phyloP scores from a whole-genome alignment of 2,329 filamentous ascomycete genomes.

The Phialophora chinensis region DNA sequence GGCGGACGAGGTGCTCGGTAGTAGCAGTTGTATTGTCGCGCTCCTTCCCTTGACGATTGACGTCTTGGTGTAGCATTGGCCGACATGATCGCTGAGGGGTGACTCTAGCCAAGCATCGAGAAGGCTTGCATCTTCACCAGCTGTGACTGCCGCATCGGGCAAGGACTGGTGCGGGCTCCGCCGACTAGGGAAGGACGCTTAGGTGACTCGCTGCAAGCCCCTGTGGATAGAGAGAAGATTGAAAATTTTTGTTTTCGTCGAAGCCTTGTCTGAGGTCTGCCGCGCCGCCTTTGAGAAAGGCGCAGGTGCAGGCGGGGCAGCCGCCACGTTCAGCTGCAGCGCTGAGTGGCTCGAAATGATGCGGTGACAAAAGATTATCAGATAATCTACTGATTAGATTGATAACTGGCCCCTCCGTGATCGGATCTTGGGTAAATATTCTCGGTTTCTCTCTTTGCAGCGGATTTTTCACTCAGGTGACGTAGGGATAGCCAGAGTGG shows the following conservation, averaged over 20 bases:
- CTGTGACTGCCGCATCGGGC: not conserved
- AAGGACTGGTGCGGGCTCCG: not conserved
- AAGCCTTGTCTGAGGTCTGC: slow-evolving; percentile 21
- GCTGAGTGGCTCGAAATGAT: slow-evolving; percentile 13
- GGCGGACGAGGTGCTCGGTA: not conserved
- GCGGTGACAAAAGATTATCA: slow-evolving; percentile 28
- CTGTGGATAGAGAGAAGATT: not conserved
- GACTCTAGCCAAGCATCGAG: not conserved
- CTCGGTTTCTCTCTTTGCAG: not conserved
- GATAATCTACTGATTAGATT: slow-evolving; percentile 27
- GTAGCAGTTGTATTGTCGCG: slow-evolving; percentile 2
- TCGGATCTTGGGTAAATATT: slow-evolving; percentile 17
- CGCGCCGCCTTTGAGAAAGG: slow-evolving; percentile 4
- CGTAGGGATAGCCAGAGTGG: slow-evolving; percentile 5
- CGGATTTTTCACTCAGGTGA: not conserved
- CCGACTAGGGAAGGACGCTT: not conserved
- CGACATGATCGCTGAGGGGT: slow-evolving; percentile 1
- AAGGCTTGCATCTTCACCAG: not conserved
- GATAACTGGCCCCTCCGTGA: slow-evolving; percentile 33
- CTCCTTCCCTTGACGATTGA: not conserved
- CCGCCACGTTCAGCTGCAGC: not conserved
- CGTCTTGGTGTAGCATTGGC: slow-evolving; percentile 6
- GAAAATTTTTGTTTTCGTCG: slow-evolving; percentile 8
- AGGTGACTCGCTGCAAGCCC: not conserved
- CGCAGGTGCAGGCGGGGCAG: slow-evolving; percentile 3